A percentile compares a stretch with the other conserved stretches of the same genome.
phyloP scores from a whole-genome alignment of 2,329 filamentous ascomycete genomes.

The Fulvia fulva region DNA sequence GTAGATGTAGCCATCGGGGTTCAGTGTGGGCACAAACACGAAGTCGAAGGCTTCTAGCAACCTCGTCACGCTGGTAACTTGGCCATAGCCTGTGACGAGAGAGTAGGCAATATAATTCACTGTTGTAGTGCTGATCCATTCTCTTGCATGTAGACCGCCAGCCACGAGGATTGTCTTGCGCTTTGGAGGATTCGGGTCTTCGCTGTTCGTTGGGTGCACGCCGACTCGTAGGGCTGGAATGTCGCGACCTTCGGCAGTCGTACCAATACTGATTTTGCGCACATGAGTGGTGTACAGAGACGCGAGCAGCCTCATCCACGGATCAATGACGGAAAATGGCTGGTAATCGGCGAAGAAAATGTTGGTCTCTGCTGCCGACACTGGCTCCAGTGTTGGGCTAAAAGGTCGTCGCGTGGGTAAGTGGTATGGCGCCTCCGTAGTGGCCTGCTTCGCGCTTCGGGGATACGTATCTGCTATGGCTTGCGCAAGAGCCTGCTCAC shows the following conservation, averaged over 20 bases:
- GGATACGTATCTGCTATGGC: slow-evolving; percentile 71
- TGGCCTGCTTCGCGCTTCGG: slow-evolving; percentile 17
- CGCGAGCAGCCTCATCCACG: slow-evolving; percentile 86
- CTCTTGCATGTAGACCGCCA: slow-evolving; percentile 85
- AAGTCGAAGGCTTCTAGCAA: slow-evolving; percentile 82
- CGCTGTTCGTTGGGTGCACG: slow-evolving; percentile 49
- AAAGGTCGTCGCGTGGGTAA: slow-evolving; percentile 17
- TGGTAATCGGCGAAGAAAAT: slow-evolving; percentile 94
- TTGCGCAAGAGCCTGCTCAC: slow-evolving; percentile 64
- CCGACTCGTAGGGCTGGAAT: slow-evolving; percentile 80
- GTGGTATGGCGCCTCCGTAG: slow-evolving; percentile 8
- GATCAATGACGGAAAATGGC: slow-evolving; percentile 74
- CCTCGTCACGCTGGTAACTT: slow-evolving; percentile 65
- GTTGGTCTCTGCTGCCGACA: slow-evolving; percentile 43
- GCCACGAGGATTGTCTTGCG: slow-evolving; percentile 77
- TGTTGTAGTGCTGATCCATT: slow-evolving; percentile 93
- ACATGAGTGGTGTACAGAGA: slow-evolving; percentile 87
- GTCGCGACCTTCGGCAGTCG: slow-evolving; percentile 80
- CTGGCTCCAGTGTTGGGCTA: slow-evolving; percentile 25
- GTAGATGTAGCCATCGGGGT: slow-evolving; percentile 92
- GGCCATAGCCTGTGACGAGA: slow-evolving; percentile 77
- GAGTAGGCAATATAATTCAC: slow-evolving; percentile 89
- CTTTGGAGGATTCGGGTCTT: slow-evolving; percentile 43
- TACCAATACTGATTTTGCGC: slow-evolving; percentile 69
- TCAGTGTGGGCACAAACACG: slow-evolving; percentile 81